Base-by-base conservation (phyloP, 73 alveolate species). In the Paramecium caudatum region DNA sequence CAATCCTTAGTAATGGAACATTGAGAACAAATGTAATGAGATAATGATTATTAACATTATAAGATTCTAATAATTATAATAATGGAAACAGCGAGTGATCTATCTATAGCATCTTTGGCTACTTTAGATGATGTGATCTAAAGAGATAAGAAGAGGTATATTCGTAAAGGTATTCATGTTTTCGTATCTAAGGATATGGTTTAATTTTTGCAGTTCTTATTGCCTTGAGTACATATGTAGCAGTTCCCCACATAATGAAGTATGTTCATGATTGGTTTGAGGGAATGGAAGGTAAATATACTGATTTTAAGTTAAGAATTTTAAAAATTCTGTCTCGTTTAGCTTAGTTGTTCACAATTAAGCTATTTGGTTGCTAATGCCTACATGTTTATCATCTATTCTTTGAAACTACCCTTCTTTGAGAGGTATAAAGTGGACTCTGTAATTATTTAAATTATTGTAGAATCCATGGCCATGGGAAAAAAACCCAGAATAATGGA, bases 401-500 rank as follows among this genome's bases (percentile, higher is more conserved):
- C 83, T 8, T 12, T 90, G 33, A 86, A 95, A 46, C 70, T 46
- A 27, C 95, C 95, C 30, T 90, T 84, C 63, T 84, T 95, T 86
- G 98, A 95, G 55, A 55, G 92, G 82, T 92, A 90, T 49, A 93
- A 84, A 87, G 91, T 95, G 47, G 50, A 90, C 27, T 25, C 46
- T 16, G 92, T 83, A 83, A 33, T 27, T 49, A 55, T 36, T 3
- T 27, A 3, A 13, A 49, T 34, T 37, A 25, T 19, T 12, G 23
- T 19, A 78, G 90, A 46, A 91, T 62, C 93, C 92, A 10, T 94
- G 97, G 97, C 97, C 96, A 32, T 94, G 97, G 97, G 68, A 94
- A 37, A 61, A 80, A 50, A 65, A 93, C 13, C 13, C 13, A 12
- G 21, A 27, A 27, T 27, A 27, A 62, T 62, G 82, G 82, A 62